Evolutionary conservation across 2,329 filamentous ascomycete species (phyloP).

Genomic region (Chaetoscypha palmicola): DNA sequence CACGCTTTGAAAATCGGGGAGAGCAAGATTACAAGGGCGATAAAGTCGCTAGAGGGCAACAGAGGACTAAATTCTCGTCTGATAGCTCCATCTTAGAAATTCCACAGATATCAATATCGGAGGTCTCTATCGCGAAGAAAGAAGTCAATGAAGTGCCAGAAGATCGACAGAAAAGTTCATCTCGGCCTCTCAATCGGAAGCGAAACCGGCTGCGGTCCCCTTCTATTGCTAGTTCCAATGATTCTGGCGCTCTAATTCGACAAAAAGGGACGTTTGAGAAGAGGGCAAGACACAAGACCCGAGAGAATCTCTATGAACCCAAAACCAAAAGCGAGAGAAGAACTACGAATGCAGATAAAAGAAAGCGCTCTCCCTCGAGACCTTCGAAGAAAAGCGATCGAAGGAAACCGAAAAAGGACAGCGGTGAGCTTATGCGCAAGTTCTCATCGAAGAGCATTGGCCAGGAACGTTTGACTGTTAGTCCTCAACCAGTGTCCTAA

Average conservation of each 20-base stretch:
- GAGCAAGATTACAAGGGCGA: not conserved
- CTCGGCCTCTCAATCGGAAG: not conserved
- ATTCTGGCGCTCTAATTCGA: not conserved
- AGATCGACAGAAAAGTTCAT: not conserved
- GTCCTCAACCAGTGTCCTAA: conserved; percentile 12
- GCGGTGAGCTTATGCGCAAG: conserved; percentile 44
- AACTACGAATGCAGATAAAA: conserved; percentile 15
- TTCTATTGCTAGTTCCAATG: not conserved
- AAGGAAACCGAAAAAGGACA: conserved; percentile 21
- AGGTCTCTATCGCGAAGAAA: not conserved
- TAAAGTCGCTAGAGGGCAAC: conserved; percentile 4
- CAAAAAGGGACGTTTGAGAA: conserved; percentile 35
- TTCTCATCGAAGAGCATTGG: conserved; percentile 50
- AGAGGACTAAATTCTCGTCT: conserved; percentile 12
- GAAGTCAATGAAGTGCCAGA: not conserved
- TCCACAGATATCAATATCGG: conserved; percentile 1
- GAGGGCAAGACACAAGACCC: conserved; percentile 48
- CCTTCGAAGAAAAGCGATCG: conserved; percentile 22
- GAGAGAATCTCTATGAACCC: conserved; percentile 47
- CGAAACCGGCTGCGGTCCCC: conserved; percentile 9
- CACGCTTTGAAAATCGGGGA: not conserved
- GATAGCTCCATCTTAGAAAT: conserved; percentile 24
- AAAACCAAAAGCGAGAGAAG: conserved; percentile 29
- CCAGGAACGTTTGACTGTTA: conserved; percentile 46
- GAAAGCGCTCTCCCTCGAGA: conserved; percentile 13